Conservation (phyloP, 1,284 basidiomycete species). For the Filobasidium uniguttulatum region DNA sequence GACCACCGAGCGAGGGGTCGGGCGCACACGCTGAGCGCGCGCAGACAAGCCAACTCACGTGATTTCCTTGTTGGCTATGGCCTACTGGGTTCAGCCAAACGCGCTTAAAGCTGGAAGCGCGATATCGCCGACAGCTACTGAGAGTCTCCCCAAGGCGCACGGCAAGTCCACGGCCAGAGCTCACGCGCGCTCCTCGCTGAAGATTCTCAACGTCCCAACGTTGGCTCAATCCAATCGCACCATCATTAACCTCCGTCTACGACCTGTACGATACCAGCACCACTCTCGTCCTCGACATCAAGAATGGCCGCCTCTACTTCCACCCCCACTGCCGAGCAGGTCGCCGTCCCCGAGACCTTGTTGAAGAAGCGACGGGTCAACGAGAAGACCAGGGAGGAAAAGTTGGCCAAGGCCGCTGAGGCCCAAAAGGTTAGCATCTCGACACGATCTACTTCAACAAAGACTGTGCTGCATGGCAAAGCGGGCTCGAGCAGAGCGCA, state of each 20-base stretch:
- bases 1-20: background rate
- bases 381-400: conserved; percentile 94
- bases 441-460: background rate
- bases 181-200: too few species aligned
- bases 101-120: too few species aligned
- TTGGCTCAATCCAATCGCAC: too few species aligned
- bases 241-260: background rate
- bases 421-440: conserved; percentile 70
- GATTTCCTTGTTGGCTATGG: background rate
- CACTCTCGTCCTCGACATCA: background rate
- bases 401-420: conserved; percentile 67
- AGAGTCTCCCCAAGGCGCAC: too few species aligned
- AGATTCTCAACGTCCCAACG: too few species aligned
- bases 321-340: conserved; percentile 22
- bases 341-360: conserved; percentile 95
- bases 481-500: too few species aligned
- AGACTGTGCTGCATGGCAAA: background rate
- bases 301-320: conserved; percentile 12
- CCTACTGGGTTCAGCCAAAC: background rate
- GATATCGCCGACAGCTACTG: too few species aligned
- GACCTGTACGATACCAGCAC: conserved; percentile 4
- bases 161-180: too few species aligned
- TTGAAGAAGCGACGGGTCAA: conserved; percentile 99
- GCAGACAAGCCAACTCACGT: background rate
- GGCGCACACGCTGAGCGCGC: background rate